Conservation (phyloP, 2,329 filamentous ascomycete species). For the Coniochaeta sp. region DNA sequence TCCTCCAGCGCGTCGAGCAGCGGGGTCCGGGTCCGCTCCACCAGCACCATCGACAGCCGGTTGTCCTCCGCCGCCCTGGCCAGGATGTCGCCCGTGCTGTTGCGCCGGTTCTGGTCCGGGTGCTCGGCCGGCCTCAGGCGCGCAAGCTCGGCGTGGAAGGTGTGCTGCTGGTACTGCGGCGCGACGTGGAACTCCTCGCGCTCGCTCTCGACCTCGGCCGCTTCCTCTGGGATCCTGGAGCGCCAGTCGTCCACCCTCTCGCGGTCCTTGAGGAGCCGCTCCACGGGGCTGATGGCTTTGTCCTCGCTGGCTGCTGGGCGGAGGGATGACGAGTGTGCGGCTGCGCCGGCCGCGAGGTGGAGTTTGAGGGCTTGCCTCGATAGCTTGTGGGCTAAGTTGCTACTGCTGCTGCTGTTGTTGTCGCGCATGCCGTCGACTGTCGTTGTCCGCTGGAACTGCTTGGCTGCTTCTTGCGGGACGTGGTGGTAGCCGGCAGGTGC, state of each 20-base stretch:
- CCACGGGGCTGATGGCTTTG: neutral
- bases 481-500: conserved; percentile 29
- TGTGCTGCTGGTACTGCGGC: conserved; percentile 18
- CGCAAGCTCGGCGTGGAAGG: conserved; percentile 19
- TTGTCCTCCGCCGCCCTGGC: conserved; percentile 8
- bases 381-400: conserved; percentile 30
- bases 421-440: conserved; percentile 33
- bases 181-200: conserved; percentile 7
- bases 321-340: neutral
- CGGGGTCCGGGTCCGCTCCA: conserved; percentile 4
- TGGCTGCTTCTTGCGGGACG: conserved; percentile 44
- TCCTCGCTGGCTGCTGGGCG: neutral
- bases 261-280: neutral
- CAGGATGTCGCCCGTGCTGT: conserved; percentile 29
- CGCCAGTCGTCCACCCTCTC: conserved; percentile 19
- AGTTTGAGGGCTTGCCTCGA: conserved; percentile 33
- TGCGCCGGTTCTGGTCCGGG: conserved; percentile 19
- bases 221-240: conserved; percentile 26
- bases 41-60: conserved; percentile 9
- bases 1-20: neutral
- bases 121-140: conserved; percentile 4
- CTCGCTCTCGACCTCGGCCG: conserved; percentile 20
- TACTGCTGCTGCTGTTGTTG: conserved; percentile 1
- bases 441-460: conserved; percentile 46
- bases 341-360: conserved; percentile 22